Evolutionary conservation across 2,329 filamentous ascomycete genomes (phyloP).

Genomic region (Plectosphaerella plurivora): DNA sequence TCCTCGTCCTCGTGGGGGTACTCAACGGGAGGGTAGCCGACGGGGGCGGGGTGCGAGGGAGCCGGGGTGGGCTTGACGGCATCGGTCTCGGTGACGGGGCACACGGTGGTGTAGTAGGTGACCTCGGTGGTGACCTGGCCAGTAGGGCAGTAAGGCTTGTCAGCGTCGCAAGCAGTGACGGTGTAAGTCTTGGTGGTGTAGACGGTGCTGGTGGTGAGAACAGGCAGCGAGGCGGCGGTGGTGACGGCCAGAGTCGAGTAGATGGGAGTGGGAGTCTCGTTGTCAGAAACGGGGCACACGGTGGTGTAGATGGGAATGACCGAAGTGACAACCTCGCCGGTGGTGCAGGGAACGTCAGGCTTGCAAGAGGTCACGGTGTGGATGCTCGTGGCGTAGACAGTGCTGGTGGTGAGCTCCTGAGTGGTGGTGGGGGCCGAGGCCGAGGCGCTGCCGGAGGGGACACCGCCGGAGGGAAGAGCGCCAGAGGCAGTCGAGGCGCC

Average conservation of each 20-base stretch:
- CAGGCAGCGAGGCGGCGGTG: background rate
- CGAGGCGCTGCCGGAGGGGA: background rate
- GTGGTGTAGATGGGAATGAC: conserved; percentile 30
- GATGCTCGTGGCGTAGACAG: conserved; percentile 35
- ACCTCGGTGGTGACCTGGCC: conserved; percentile 2
- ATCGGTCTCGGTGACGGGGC: conserved; percentile 15
- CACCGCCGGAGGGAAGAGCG: background rate
- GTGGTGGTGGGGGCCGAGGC: background rate
- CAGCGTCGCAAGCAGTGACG: conserved; percentile 49
- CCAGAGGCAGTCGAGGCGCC: background rate
- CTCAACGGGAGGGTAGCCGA: background rate
- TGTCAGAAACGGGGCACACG: conserved; percentile 31
- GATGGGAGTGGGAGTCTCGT: conserved; percentile 17
- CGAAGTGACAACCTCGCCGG: conserved; percentile 29
- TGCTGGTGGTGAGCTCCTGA: conserved; percentile 25
- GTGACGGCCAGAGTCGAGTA: conserved; percentile 29
- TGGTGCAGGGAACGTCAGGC: conserved; percentile 33
- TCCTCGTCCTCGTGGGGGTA: conserved; percentile 1
- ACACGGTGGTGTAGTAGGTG: conserved; percentile 32
- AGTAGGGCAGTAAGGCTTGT: conserved; percentile 21
- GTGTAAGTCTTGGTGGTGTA: conserved; percentile 42
- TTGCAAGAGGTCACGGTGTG: conserved; percentile 54
- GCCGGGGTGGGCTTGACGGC: conserved; percentile 4
- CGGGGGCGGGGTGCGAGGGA: background rate
- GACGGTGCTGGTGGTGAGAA: conserved; percentile 29